Percentiles rank a stretch among this genome's conserved stretches.
phyloP scores from a whole-genome alignment of 495 filamentous ascomycete genomes.

The Umbilicaria muhlenbergii region DNA sequence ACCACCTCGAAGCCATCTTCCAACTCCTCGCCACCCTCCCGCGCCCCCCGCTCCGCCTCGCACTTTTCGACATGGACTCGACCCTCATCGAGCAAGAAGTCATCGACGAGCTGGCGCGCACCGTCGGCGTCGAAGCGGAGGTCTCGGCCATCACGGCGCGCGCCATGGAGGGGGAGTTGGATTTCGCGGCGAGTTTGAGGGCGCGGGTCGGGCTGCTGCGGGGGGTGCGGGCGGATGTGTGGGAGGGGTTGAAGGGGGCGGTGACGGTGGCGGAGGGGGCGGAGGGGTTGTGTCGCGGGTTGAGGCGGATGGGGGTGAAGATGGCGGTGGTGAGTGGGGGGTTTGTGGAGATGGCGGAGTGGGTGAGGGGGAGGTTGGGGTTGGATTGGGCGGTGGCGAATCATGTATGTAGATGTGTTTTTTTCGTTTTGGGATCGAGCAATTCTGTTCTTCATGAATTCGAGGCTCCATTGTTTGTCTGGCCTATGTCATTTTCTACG shows the following conservation, averaged over 20 bases:
- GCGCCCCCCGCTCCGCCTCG: constrained; percentile 61
- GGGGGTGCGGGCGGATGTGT: constrained; percentile 65
- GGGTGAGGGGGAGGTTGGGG: constrained; percentile 64
- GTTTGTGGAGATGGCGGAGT: constrained; percentile 75
- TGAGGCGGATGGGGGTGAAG: constrained; percentile 65
- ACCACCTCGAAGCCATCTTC: constrained; percentile 68
- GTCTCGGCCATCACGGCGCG: constrained; percentile 73
- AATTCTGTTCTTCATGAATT: too few relatives aligned
- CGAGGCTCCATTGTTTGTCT: too few relatives aligned
- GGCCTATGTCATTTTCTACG: too few relatives aligned
- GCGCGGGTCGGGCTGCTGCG: constrained; percentile 67
- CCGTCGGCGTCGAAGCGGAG: constrained; percentile 53
- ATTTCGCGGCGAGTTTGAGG: constrained; percentile 69
- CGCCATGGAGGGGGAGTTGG: constrained; percentile 94
- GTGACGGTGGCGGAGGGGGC: constrained; percentile 75
- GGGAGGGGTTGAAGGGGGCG: constrained; percentile 54
- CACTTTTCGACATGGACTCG: constrained; percentile 95
- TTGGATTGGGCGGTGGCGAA: constrained; percentile 84
- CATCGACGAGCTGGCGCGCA: constrained; percentile 81
- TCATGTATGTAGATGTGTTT: constrained; percentile 29
- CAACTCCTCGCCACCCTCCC: constrained; percentile 64
- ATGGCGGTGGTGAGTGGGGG: constrained; percentile 85
- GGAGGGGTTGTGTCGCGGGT: constrained; percentile 46
- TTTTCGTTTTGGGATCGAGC: neutral
- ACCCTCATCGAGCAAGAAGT: constrained; percentile 94